Evolutionary conservation across 2,329 filamentous ascomycete genomes (phyloP).

Genomic region (Blastomyces parvus): DNA sequence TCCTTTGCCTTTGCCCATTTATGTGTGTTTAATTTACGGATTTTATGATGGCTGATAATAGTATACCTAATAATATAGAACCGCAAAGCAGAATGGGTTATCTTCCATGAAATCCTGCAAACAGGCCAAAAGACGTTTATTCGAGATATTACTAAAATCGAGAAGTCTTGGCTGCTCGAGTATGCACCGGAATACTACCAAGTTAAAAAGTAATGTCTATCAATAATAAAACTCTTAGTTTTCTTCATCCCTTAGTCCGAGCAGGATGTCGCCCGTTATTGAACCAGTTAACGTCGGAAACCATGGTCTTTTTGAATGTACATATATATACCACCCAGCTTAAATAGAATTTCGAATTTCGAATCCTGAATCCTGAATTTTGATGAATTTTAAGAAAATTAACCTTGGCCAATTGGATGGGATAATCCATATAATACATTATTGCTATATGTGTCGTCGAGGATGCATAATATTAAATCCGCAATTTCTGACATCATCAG

Average conservation of each 20-base stretch:
- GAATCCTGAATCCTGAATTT: too few relatives aligned
- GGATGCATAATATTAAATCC: not conserved
- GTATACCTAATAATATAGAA: slow-evolving; percentile 42
- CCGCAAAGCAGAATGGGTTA: slow-evolving; percentile 89
- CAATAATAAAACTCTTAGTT: not conserved
- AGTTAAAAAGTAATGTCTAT: slow-evolving; percentile 32
- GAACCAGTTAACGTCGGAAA: not conserved
- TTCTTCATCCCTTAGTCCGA: not conserved
- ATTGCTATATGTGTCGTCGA: not conserved
- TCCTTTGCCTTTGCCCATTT: not conserved
- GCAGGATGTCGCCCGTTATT: not conserved
- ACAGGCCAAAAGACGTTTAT: slow-evolving; percentile 83
- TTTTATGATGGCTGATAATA: not conserved
- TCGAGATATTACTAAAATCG: slow-evolving; percentile 82
- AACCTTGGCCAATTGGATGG: not conserved
- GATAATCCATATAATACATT: not conserved
- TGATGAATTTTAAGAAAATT: not conserved
- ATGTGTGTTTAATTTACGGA: not conserved
- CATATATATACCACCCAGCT: not conserved
- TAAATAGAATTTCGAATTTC: not conserved
- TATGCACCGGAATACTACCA: slow-evolving; percentile 79
- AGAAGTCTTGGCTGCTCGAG: slow-evolving; percentile 84
- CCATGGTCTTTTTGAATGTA: not conserved
- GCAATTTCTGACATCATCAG: slow-evolving; percentile 5
- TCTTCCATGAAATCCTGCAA: slow-evolving; percentile 91